Evolutionary conservation across 2,329 filamentous ascomycete species (phyloP).

Genomic region (Epichloe typhina): DNA sequence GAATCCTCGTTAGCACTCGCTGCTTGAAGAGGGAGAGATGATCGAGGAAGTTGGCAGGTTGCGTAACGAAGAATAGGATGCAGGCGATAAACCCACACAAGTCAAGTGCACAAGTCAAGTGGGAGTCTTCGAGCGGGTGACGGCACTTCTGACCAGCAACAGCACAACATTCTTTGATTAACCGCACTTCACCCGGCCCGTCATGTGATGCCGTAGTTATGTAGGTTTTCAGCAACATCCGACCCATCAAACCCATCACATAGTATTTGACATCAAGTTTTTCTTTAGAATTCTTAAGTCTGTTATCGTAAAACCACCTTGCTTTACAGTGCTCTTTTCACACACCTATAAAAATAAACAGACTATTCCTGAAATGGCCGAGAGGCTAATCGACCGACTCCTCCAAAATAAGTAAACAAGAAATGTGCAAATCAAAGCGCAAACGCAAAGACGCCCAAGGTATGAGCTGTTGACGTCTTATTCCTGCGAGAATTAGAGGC

Average conservation of each 20-base stretch:
- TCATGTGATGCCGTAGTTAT: constrained; percentile 19
- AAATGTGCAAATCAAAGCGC: not conserved
- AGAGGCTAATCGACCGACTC: not conserved
- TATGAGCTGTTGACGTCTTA: not conserved
- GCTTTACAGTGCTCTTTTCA: not conserved
- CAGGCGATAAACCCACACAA: not conserved
- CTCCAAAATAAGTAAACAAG: not conserved
- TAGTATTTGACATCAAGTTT: not conserved
- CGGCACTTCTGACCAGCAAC: constrained; percentile 9
- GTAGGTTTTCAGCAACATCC: not conserved
- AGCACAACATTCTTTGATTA: constrained; percentile 8
- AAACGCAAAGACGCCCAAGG: constrained; percentile 1
- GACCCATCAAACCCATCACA: not conserved
- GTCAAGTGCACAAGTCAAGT: too few relatives aligned
- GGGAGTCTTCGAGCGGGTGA: constrained; percentile 10
- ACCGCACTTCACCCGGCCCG: constrained; percentile 14
- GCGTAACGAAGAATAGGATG: not conserved
- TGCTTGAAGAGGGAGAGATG: not conserved
- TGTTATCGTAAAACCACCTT: not conserved
- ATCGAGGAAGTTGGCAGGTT: not conserved
- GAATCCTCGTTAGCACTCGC: not conserved
- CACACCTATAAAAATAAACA: constrained; percentile 1
- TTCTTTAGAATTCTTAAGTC: constrained; percentile 3
- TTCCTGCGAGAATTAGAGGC: not conserved
- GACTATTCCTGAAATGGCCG: not conserved